Percentiles rank a stretch among this genome's conserved stretches.
These are phyloP conservation scores for Mikania micrantha DNA, from an alignment of 129 eudicot species.

Conservation along the genomic window DNA sequence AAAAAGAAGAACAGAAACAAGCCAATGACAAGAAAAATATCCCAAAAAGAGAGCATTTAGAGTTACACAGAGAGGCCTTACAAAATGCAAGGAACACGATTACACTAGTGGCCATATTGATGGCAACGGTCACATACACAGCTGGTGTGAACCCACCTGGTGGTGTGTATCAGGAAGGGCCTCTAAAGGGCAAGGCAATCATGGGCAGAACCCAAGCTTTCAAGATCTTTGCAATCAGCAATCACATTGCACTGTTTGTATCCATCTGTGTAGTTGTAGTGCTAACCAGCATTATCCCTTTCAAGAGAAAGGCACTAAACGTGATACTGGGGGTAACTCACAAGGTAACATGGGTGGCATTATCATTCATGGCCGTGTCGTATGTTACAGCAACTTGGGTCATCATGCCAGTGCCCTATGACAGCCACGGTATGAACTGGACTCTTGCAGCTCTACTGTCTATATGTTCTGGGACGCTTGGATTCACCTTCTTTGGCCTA, in stretches of 20 bases:
- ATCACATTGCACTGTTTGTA: slow-evolving; percentile 28
- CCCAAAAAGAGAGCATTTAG: slow-evolving; percentile 14
- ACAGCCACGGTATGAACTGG: not conserved
- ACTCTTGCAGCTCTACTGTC: not conserved
- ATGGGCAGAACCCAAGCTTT: slow-evolving; percentile 20
- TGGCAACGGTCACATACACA: slow-evolving; percentile 29
- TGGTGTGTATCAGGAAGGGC: slow-evolving; percentile 33
- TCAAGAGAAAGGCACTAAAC: slow-evolving; percentile 20
- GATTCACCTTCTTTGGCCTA: not conserved
- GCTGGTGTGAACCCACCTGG: slow-evolving; percentile 27
- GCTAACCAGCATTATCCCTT: slow-evolving; percentile 29
- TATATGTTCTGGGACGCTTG: slow-evolving; percentile 7
- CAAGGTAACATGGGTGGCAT: slow-evolving; percentile 32
- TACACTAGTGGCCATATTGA: slow-evolving; percentile 24
- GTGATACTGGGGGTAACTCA: slow-evolving; percentile 3
- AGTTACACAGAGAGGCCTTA: slow-evolving; percentile 21
- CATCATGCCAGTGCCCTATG: not conserved
- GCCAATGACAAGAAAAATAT: not conserved
- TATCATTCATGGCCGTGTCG: slow-evolving; percentile 7
- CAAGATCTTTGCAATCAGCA: slow-evolving; percentile 27
- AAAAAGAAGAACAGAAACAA: not conserved
- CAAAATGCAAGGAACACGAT: slow-evolving; percentile 30
- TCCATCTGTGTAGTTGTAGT: slow-evolving; percentile 26
- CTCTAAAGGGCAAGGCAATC: slow-evolving; percentile 17
- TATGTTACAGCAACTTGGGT: slow-evolving; percentile 18